Base-by-base conservation (phyloP, 805 yeast genomes). In the Kockiozyma suomiensis region DNA sequence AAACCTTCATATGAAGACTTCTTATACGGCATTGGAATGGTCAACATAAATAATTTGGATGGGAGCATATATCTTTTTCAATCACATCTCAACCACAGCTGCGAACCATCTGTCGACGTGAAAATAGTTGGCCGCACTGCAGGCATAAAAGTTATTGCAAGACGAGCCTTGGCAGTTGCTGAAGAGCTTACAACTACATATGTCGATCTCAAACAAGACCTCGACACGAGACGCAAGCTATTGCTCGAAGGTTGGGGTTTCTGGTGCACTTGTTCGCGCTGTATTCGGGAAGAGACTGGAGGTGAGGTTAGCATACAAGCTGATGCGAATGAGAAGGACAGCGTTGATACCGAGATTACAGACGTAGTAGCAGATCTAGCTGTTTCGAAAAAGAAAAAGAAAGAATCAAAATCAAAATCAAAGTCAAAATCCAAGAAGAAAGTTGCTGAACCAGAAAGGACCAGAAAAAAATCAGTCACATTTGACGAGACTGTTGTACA, bases 181-280 rank as follows among this genome's bases (percentile, higher is more conserved):
- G 91, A 87, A 66, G 94, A 89, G 70, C 77, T 90, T 42, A 75
- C 82, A 0, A 83, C 88, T 1, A 79, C 87, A 1, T 90, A 90
- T 67, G 88, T 88, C 1, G 83, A 87, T 66, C 90, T 91, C 1
- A 71, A 75, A 4, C 85, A 82, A 67, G 81, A 83, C 1, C 81
- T 85, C 7, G 82, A 79, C 48, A 83, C 85, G 59, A 80, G 96
- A 64, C 84, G 83, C 67, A 72, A 87, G 64, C 85, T 82, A 64
- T 75, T 90, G 50, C 74, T 92, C 59, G 83, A 84, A 12, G 85
- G 86, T 67, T 90, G 90, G 89, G 96, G 96, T 3, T 90, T 90
- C 71, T 69, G 80, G 19, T 90, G 96, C 72, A 72, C 71, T 26
- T 90, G 96, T 71, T 67, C 73, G 12, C 81, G 86, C 64, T 90